Conservation (phyloP, 192 early-diverging fungal genomes). For the Chytriomyces hyalinus region DNA sequence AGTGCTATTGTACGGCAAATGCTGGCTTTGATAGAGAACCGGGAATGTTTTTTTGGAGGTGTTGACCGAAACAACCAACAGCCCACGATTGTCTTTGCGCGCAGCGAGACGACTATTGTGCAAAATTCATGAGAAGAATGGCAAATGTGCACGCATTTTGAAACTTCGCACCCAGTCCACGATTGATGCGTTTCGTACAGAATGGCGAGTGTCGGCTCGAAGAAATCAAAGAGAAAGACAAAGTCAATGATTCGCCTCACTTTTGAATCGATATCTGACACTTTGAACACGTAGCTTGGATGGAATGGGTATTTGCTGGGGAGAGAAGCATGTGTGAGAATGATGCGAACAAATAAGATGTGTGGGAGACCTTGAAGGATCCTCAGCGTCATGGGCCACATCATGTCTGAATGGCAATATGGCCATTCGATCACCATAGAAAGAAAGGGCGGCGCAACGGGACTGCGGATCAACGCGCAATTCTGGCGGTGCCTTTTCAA, state of each 20-base stretch:
- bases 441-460: slow-evolving; percentile 85
- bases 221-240: slow-evolving; percentile 87
- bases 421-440: slow-evolving; percentile 89
- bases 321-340: neutral
- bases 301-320: slow-evolving; percentile 51
- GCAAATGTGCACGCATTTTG: neutral
- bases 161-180: slow-evolving; percentile 77
- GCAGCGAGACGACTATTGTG: slow-evolving; percentile 63
- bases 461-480: slow-evolving; percentile 82
- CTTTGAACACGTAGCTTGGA: slow-evolving; percentile 49
- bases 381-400: slow-evolving; percentile 59
- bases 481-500: slow-evolving; percentile 66
- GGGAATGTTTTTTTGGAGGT: slow-evolving; percentile 74
- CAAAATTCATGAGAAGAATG: slow-evolving; percentile 33
- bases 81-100: slow-evolving; percentile 70
- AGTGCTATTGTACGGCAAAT: slow-evolving; percentile 84
- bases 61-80: slow-evolving; percentile 88
- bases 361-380: slow-evolving; percentile 54
- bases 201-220: slow-evolving; percentile 93
- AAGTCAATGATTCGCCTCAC: slow-evolving; percentile 87
- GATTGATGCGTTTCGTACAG: slow-evolving; percentile 85
- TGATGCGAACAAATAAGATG: neutral
- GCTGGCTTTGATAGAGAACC: slow-evolving; percentile 76
- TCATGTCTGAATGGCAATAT: slow-evolving; percentile 85
- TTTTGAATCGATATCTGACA: slow-evolving; percentile 45